Base-by-base conservation (phyloP, 192 early-diverging fungal genomes). In the Coemansia sp. region DNA sequence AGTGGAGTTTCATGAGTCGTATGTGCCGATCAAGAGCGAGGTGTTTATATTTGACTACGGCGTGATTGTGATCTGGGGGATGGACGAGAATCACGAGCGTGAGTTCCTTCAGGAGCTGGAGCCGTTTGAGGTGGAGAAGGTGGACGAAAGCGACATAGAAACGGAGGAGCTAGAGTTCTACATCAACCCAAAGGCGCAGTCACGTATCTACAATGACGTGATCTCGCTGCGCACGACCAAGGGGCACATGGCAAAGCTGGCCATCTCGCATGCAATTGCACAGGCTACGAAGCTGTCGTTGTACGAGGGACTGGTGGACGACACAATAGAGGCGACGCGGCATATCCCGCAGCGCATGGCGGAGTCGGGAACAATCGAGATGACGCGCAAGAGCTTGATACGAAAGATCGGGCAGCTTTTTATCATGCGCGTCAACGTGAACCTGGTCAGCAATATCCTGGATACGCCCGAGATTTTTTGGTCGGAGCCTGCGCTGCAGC, bases 51-150 rank as follows among this genome's bases (percentile, higher is more conserved):
- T 98, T 74, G 94, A 95, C 67, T 96, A 95, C 69, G 94, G 94
- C 34, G 94, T 96, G 7, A 86, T 93, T 14, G 96, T 98, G 0
- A 90, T 98, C 64, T 98, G 96, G 96, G 94, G 94, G 31, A 91
- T 96, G 86, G 84, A 87, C 27, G 88, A 89, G 57, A 70, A 83
- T 22, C 94, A 98, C 61, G 94, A 97, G 59, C 73, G 83, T 23
- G 74, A 82, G 45, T 72, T 96, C 34, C 76, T 98, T 42, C 77
- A 80, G 15, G 91, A 92, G 59, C 70, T 97, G 2, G 94, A 94
- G 66, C 75, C 74, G 19, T 82, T 83, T 53, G 65, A 81, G 84
- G 64, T 80, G 7, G 77, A 80, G 27, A 70, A 71, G 37, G 65
- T 80, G 0, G 77, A 80, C 33, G 71, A 79, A 6, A 85, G 84